Evolutionary conservation across 768 basidiomycete species (phyloP), one percentile per base, ranked within the genome.

Genomic region (Boletus pseudopeckii): DNA sequence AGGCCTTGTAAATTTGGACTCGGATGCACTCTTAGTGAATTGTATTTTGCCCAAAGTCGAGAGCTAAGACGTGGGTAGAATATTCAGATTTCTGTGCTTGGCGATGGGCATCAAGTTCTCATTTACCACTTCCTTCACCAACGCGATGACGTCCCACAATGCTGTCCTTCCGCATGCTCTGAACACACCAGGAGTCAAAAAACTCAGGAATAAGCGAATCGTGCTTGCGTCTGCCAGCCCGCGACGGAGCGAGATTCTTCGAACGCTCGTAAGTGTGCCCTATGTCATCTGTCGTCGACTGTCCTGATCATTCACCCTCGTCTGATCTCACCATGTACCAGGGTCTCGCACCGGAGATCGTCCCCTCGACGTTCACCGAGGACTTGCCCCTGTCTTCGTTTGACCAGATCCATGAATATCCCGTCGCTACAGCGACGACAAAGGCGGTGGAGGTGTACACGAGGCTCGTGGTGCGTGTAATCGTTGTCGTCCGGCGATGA

Each of bases 371-470:
- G 9, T 98, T 98, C 58, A 78, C 81, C 41, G 96, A 98, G 69
- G 75, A 94, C 64, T 74, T 98, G 7, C 74, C 81, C 0, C 72
- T 86, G 30, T 71, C 74, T 10, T 78, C 80, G 2, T 98, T 91
- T 64, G 81, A 83, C 9, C 81, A 88, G 57, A 74, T 83, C 17
- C 83, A 83, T 34, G 85, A 86, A 62, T 90, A 92, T 65, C 85
- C 88, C 0, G 84, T 88, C 7, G 79, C 88, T 5, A 93, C 88
- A 0, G 87, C 87, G 11, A 80, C 78, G 3, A 81, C 87, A 60
- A 89, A 90, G 80, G 95, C 83, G 28, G 84, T 87, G 38, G 90
- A 94, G 68, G 95, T 92, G 20, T 94, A 94, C 64, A 82, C 87
- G 69, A 74, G 84, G n/a, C 74, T 93, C n/a, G 84, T 90, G 45